Conservation (phyloP, 179 eudicot species). For the Gypsophila paniculata region DNA sequence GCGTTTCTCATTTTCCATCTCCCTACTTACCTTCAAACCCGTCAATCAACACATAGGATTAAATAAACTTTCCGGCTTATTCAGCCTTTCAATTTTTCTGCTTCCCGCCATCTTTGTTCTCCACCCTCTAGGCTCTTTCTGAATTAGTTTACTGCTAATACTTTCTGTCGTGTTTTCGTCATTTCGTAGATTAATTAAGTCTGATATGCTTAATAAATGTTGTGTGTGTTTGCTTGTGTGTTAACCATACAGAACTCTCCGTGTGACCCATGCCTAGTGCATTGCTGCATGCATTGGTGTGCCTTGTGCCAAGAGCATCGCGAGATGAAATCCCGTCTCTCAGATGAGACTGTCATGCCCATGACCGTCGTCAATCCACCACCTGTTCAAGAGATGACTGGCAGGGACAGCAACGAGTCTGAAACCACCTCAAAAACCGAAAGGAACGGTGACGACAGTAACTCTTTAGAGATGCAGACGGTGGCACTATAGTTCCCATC, state of each 20-base stretch:
- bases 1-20: too few relatives aligned
- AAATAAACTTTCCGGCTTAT: too few relatives aligned
- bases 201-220: not conserved
- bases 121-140: too few relatives aligned
- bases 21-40: too few relatives aligned
- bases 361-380: slow-evolving; percentile 84
- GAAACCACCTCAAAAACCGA: slow-evolving; percentile 38
- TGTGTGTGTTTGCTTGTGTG: not conserved
- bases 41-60: too few relatives aligned
- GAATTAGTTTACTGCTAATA: too few relatives aligned
- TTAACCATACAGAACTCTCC: slow-evolving; percentile 71
- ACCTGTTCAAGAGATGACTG: slow-evolving; percentile 79
- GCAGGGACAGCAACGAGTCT: slow-evolving; percentile 36
- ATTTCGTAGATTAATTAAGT: not conserved
- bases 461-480: slow-evolving; percentile 62
- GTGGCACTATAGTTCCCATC: slow-evolving; percentile 40
- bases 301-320: slow-evolving; percentile 98
- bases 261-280: slow-evolving; percentile 86
- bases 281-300: slow-evolving; percentile 98
- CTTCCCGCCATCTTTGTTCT: not conserved
- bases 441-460: slow-evolving; percentile 42
- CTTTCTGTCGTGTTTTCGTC: too few relatives aligned
- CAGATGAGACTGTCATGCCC: slow-evolving; percentile 48
- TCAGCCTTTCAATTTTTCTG: not conserved
- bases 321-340: slow-evolving; percentile 85